Percentiles rank a stretch among this genome's conserved stretches.
Conservation (phyloP, 2,329 filamentous ascomycete genomes). For the Coniochaeta pulveracea region DNA sequence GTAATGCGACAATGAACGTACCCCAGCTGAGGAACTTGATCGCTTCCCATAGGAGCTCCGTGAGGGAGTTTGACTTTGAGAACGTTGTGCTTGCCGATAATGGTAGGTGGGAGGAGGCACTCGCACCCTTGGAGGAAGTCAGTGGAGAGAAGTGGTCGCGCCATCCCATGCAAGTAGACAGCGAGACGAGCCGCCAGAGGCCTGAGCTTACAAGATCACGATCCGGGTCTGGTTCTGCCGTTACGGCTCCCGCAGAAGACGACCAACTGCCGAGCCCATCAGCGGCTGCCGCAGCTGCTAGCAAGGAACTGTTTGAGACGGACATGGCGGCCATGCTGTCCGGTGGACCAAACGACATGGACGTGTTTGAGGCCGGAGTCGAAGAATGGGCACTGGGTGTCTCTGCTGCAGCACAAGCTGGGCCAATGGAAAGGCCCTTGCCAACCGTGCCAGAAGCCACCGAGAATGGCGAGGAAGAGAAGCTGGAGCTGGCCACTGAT, state of each 20-base stretch:
- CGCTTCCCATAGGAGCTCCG: slow-evolving; percentile 50
- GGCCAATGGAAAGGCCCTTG: slow-evolving; percentile 4
- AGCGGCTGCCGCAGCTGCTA: slow-evolving; percentile 42
- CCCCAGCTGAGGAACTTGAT: slow-evolving; percentile 62
- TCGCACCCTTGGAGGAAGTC: slow-evolving; percentile 55
- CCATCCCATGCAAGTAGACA: slow-evolving; percentile 21
- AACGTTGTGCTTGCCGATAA: slow-evolving; percentile 56
- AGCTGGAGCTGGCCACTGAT: slow-evolving; percentile 10
- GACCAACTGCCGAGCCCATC: slow-evolving; percentile 34
- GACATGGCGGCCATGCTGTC: slow-evolving; percentile 27
- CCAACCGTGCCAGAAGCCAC: slow-evolving; percentile 10
- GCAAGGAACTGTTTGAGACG: slow-evolving; percentile 33
- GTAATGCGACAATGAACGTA: slow-evolving; percentile 62
- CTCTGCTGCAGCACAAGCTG: slow-evolving; percentile 8
- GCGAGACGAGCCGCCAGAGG: slow-evolving; percentile 17
- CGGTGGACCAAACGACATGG: slow-evolving; percentile 17
- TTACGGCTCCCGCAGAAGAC: slow-evolving; percentile 14
- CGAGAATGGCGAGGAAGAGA: slow-evolving; percentile 14
- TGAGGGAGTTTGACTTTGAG: slow-evolving; percentile 72
- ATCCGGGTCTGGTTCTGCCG: slow-evolving; percentile 8
- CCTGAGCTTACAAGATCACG: slow-evolving; percentile 9
- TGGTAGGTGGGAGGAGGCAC: slow-evolving; percentile 71
- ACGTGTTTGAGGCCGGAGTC: slow-evolving; percentile 16
- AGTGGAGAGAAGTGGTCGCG: slow-evolving; percentile 29
- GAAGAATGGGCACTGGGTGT: slow-evolving; percentile 17